These are phyloP conservation scores for Phaeosphaeria sp. DNA, from an alignment of 2,329 filamentous ascomycete genomes.

Conservation along the genomic window DNA sequence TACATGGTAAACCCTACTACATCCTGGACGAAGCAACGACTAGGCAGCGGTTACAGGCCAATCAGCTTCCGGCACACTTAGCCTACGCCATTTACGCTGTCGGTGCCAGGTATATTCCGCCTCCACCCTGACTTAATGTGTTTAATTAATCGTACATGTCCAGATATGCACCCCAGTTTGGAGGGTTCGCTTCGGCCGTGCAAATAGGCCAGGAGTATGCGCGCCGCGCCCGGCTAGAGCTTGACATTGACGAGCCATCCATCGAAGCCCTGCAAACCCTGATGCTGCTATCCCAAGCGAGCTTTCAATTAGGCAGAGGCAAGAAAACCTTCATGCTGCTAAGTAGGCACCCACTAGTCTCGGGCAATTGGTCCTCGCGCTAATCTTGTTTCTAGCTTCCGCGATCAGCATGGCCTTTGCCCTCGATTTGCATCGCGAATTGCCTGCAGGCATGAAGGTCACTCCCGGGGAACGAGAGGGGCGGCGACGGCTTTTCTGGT, in stretches of 20 bases:
- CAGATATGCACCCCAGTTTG: constrained; percentile 73
- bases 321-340: constrained; percentile 89
- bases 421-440: constrained; percentile 80
- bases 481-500: constrained; percentile 84
- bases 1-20: constrained; percentile 83
- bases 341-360: constrained; percentile 57
- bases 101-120: constrained; percentile 49
- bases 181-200: constrained; percentile 71
- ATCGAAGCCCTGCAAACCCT: constrained; percentile 79
- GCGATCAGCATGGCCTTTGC: constrained; percentile 85
- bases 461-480: constrained; percentile 76
- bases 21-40: constrained; percentile 80
- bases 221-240: constrained; percentile 69
- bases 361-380: constrained; percentile 9
- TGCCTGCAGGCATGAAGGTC: constrained; percentile 67
- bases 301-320: constrained; percentile 77
- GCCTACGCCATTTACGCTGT: constrained; percentile 62
- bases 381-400: constrained; percentile 60
- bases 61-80: constrained; percentile 64
- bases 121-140: constrained; percentile 56
- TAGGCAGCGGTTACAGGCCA: constrained; percentile 73
- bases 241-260: constrained; percentile 82
- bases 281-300: constrained; percentile 76
- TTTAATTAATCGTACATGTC: constrained; percentile 45
- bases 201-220: constrained; percentile 76